Conservation (phyloP, 306 rosid genomes). For the Abrus precatorius region DNA sequence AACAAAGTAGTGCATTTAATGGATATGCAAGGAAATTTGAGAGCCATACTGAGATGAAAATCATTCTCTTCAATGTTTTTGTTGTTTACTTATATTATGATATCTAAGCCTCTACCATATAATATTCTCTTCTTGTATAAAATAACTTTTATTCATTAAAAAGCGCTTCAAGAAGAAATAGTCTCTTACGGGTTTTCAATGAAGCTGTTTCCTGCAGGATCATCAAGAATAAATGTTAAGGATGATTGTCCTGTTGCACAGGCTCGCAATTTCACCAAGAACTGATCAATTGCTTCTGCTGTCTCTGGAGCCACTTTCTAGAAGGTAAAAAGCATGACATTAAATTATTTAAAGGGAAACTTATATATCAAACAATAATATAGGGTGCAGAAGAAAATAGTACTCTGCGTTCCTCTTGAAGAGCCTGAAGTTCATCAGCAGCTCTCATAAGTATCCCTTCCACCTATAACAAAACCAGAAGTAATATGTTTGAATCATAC, state of each 20-base stretch:
- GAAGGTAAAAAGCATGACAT: slow-evolving; percentile 48
- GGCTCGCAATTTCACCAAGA: slow-evolving; percentile 78
- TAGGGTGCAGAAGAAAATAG: slow-evolving; percentile 16
- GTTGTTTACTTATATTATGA: not conserved
- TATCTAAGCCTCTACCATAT: not conserved
- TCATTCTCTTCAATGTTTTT: not conserved
- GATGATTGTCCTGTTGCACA: slow-evolving; percentile 72
- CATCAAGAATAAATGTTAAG: slow-evolving; percentile 87
- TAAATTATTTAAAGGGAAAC: slow-evolving; percentile 36
- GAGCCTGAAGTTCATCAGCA: slow-evolving; percentile 79
- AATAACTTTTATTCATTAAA: not conserved
- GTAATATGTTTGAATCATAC: slow-evolving; percentile 24
- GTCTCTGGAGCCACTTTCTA: slow-evolving; percentile 85
- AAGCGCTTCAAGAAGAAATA: slow-evolving; percentile 3
- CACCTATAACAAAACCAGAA: slow-evolving; percentile 62
- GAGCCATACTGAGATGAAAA: slow-evolving; percentile 25
- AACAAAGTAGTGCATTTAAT: not conserved
- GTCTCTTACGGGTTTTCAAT: slow-evolving; percentile 91
- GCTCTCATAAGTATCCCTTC: slow-evolving; percentile 94
- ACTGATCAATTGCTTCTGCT: slow-evolving; percentile 88
- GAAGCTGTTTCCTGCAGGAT: slow-evolving; percentile 98
- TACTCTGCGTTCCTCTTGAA: slow-evolving; percentile 94
- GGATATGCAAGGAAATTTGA: not conserved
- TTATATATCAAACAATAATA: not conserved
- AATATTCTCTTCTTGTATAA: not conserved